Evolutionary conservation across 1,284 basidiomycete species (phyloP), one percentile per base, ranked within the genome.

Genomic region (Naganishia liquefaciens): DNA sequence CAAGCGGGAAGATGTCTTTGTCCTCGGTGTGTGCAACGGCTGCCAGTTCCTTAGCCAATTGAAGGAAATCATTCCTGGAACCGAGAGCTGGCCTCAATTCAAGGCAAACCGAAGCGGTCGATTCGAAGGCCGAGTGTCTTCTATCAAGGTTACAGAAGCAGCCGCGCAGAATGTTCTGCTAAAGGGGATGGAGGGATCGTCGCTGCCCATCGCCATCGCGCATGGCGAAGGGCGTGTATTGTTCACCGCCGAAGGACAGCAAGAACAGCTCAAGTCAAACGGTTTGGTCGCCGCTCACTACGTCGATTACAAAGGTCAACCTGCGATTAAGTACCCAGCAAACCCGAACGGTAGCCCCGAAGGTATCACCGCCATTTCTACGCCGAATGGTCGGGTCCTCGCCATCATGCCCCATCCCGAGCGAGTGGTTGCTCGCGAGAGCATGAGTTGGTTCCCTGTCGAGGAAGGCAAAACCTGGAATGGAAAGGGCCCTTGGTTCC

Each of bases 351-450:
- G 96, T 44, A 90, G 88, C 71, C 86, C 88, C 0, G 86, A 84
- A 11, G 95, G 93, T 21, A 86, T 97, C 64, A 90, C 93, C 11
- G 95, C 93, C 27, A 84, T 99, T 42, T 88, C 91, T 72, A 93
- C 92, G 3, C 83, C 85, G 3, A 84, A 88, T 71, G 95, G 95
- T 17, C 84, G 94, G 19, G 88, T 99, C 15, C 81, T 99, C 65
- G 92, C 91, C 7, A 80, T 99, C 72, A 99, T 99, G 96, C 95
- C 95, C 30, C 95, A 95, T 78, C 92, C 92, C 0, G 92, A 94
- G 76, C 84, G 92, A 28, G 88, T 90, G 19, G 83, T 85, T 13
- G 81, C 86, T 33, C 74, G 90, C 65, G 89, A 90, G 75, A 88
- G 86, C 74, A 93, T 92, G 74, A 91, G 89, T 73, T 94, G 91